Percentiles rank a stretch among this genome's conserved stretches.
Evolutionary conservation across 768 basidiomycete genomes (phyloP).

Genomic region (Pulveroboletus sp.): DNA sequence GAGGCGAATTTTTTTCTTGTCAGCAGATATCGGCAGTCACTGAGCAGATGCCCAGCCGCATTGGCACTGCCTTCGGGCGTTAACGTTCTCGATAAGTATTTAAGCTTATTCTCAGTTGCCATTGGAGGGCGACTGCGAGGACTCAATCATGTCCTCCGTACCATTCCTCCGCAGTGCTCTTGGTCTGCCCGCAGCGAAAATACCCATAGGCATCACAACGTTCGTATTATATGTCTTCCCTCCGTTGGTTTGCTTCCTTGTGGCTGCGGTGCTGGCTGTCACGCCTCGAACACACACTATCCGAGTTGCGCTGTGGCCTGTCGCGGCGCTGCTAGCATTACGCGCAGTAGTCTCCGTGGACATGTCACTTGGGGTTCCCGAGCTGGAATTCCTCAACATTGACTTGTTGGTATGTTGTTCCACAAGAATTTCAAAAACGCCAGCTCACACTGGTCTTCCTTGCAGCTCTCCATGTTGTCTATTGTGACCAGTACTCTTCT

Average conservation of each 20-base stretch:
- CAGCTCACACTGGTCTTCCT: neutral
- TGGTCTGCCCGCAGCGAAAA: neutral
- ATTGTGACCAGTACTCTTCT: constrained; percentile 9
- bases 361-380: constrained; percentile 3
- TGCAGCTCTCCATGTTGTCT: constrained; percentile 8
- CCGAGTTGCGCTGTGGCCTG: constrained; percentile 46
- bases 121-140: too few relatives aligned
- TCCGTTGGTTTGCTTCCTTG: constrained; percentile 43
- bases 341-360: constrained; percentile 29
- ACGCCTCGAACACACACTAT: constrained; percentile 41
- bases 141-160: neutral
- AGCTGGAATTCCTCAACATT: constrained; percentile 2
- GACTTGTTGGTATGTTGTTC: constrained; percentile 3
- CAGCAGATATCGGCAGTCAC: too few relatives aligned
- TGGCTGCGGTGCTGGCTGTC: constrained; percentile 47
- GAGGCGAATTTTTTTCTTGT: too few relatives aligned
- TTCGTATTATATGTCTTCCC: constrained; percentile 41
- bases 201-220: constrained; percentile 30
- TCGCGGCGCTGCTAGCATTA: constrained; percentile 42
- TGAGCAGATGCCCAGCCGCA: too few relatives aligned
- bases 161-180: neutral
- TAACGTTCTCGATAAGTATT: too few relatives aligned
- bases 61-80: too few relatives aligned
- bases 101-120: too few relatives aligned
- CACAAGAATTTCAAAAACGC: too few relatives aligned